A percentile compares a stretch with the other conserved stretches of the same genome.
Conservation (phyloP, 2,329 filamentous ascomycete species). For the Stagonosporopsis chrysanthemi region DNA sequence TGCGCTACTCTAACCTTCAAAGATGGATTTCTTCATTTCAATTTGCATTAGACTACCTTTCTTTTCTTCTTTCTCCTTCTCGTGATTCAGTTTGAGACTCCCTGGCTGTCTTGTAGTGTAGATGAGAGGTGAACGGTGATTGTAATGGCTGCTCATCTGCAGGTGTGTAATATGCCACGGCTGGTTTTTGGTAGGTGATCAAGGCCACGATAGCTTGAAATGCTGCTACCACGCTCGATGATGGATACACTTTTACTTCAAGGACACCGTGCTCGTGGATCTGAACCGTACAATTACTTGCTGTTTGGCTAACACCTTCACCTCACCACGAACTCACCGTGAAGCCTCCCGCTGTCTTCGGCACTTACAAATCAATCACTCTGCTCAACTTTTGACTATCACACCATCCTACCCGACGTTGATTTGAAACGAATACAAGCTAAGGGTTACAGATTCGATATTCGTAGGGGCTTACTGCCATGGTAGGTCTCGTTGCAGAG, state of each 20-base stretch:
- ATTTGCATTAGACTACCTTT: slow-evolving; percentile 20
- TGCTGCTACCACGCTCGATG: neutral
- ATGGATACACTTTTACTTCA: neutral
- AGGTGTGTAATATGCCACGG: neutral
- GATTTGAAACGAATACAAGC: too few relatives aligned
- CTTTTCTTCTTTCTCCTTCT: slow-evolving; percentile 33
- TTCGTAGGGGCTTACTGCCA: neutral
- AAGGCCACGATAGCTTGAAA: neutral
- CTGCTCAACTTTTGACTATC: neutral
- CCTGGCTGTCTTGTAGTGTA: neutral
- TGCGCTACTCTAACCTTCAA: slow-evolving; percentile 34
- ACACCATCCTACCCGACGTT: neutral
- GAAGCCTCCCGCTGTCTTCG: neutral
- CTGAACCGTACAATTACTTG: neutral
- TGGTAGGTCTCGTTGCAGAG: neutral
- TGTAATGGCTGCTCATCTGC: neutral
- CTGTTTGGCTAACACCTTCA: neutral
- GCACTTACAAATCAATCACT: neutral
- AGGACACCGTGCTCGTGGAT: neutral
- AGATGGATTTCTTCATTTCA: slow-evolving; percentile 31
- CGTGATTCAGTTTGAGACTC: neutral
- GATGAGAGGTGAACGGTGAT: neutral
- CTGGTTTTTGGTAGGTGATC: neutral
- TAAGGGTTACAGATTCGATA: neutral
- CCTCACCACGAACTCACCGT: neutral